Percentiles rank a stretch among this genome's conserved stretches.
These are phyloP conservation scores for Trametes hirsuta DNA, from an alignment of 1,284 basidiomycete species.

Conservation along the genomic window DNA sequence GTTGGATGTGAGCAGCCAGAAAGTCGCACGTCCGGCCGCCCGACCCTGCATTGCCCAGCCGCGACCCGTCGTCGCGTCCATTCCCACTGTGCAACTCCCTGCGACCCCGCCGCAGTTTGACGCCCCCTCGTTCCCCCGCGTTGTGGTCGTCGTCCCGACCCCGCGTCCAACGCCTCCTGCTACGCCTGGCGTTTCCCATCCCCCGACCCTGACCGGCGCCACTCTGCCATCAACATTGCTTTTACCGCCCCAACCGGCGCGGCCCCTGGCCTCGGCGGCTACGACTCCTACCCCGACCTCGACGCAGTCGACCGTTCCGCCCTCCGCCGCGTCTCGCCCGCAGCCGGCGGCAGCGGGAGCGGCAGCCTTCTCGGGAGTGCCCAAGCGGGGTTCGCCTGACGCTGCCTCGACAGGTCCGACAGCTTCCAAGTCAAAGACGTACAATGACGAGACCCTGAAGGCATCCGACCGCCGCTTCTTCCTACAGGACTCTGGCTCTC, in stretches of 20 bases:
- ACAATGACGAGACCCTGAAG: conserved; percentile 38
- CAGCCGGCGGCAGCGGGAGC: conserved; percentile 8
- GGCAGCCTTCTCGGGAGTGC: conserved; percentile 7
- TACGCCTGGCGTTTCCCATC: conserved; percentile 42
- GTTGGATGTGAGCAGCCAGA: conserved; percentile 29
- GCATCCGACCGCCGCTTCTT: conserved; percentile 47
- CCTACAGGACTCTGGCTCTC: conserved; percentile 43
- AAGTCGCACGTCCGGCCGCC: conserved; percentile 9
- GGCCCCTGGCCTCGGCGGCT: conserved; percentile 18
- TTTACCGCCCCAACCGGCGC: conserved; percentile 29
- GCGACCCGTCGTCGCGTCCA: conserved; percentile 29
- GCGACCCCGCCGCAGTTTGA: conserved; percentile 31
- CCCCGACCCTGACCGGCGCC: conserved; percentile 12
- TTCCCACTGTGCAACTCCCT: conserved; percentile 37
- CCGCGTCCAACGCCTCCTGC: conserved; percentile 61
- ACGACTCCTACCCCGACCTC: conserved; percentile 7
- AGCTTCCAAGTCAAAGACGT: conserved; percentile 9
- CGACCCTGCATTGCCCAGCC: conserved; percentile 27
- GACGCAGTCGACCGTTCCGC: conserved; percentile 21
- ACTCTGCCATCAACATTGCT: conserved; percentile 29
- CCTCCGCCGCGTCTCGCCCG: conserved; percentile 10
- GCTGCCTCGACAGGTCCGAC: background rate
- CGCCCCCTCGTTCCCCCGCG: conserved; percentile 43
- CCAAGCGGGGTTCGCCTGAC: conserved; percentile 15
- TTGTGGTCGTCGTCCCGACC: conserved; percentile 58